These are phyloP conservation scores for Lactifluus piperatus DNA, from an alignment of 768 basidiomycete genomes.

Conservation along the genomic window DNA sequence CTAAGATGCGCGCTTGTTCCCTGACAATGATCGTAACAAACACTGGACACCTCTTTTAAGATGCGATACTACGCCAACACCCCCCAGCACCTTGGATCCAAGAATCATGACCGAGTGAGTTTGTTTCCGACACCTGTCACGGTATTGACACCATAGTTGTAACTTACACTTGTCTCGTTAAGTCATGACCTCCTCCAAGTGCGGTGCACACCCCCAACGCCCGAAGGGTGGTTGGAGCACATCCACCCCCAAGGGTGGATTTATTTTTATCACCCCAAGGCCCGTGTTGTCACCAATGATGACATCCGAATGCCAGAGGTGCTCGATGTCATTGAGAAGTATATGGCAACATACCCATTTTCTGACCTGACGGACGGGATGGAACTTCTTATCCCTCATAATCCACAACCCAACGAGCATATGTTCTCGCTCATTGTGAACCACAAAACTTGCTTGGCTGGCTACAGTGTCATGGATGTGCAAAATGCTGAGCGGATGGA, in stretches of 20 bases:
- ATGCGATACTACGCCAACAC: not conserved
- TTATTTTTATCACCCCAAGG: slow-evolving; percentile 37
- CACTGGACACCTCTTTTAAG: not conserved
- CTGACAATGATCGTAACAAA: not conserved
- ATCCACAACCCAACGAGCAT: slow-evolving; percentile 20
- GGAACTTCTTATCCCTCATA: slow-evolving; percentile 37
- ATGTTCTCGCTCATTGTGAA: slow-evolving; percentile 37
- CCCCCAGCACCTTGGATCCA: not conserved
- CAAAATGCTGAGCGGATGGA: not conserved
- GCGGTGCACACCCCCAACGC: not conserved
- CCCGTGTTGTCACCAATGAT: slow-evolving; percentile 40
- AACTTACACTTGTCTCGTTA: not conserved
- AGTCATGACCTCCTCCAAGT: not conserved
- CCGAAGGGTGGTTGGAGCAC: slow-evolving; percentile 20
- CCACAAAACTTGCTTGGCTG: slow-evolving; percentile 40
- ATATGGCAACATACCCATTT: slow-evolving; percentile 26
- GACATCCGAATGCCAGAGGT: slow-evolving; percentile 37
- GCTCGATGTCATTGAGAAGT: slow-evolving; percentile 26
- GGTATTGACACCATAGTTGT: not conserved
- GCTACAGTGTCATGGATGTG: slow-evolving; percentile 27
- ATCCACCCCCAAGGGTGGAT: slow-evolving; percentile 43
- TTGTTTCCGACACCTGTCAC: not conserved
- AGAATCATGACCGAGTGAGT: slow-evolving; percentile 4
- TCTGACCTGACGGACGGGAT: slow-evolving; percentile 31
- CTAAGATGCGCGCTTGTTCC: no score